Conservation (phyloP, 305 asterid species). For the Fraxinus sp. region DNA sequence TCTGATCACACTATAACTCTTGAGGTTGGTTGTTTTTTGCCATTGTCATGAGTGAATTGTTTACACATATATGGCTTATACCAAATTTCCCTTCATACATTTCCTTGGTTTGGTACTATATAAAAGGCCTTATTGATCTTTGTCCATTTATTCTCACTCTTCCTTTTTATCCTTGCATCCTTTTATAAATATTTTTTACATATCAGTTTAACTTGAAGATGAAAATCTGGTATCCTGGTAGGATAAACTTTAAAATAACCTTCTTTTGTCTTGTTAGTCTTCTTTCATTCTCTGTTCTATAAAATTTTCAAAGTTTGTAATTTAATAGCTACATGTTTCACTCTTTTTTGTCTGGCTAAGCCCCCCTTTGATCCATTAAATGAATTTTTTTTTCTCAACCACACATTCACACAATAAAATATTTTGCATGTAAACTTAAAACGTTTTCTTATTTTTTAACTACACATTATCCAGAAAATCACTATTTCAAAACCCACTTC, state of each 20-base stretch:
- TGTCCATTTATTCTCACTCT: not conserved
- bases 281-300: not conserved
- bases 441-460: not conserved
- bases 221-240: not conserved
- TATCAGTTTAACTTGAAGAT: not conserved
- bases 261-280: not conserved
- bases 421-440: not conserved
- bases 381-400: not conserved
- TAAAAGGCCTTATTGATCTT: not conserved
- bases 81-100: not conserved
- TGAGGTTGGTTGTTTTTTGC: slow-evolving; percentile 45
- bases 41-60: not conserved
- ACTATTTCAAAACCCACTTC: not conserved
- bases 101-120: not conserved
- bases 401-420: not conserved
- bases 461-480: not conserved
- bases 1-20: slow-evolving; percentile 94
- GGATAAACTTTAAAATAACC: not conserved
- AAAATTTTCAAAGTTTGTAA: not conserved
- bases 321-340: not conserved
- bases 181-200: not conserved
- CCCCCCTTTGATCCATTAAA: not conserved
- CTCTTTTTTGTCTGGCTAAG: not conserved
- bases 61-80: not conserved
- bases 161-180: not conserved